phyloP scores from a whole-genome alignment of 164 flowering plant species.

The Magnolia sinica region DNA sequence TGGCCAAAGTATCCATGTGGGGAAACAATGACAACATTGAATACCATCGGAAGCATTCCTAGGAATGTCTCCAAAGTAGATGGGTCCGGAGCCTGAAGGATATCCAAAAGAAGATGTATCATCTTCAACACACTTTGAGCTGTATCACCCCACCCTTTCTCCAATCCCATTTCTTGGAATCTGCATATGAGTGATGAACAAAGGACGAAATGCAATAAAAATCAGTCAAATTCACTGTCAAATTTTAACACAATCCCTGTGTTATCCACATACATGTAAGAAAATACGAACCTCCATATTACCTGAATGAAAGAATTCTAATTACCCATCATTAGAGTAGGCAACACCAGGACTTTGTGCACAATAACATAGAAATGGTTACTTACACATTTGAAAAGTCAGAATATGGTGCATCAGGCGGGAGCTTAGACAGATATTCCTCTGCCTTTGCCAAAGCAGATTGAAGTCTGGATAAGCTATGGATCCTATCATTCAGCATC shows the following conservation, averaged over 20 bases:
- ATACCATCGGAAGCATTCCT: slow-evolving; percentile 93
- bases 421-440: slow-evolving; percentile 63
- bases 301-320: background rate
- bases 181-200: slow-evolving; percentile 29
- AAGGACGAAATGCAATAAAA: background rate
- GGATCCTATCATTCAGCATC: slow-evolving; percentile 93
- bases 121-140: slow-evolving; percentile 60
- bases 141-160: slow-evolving; percentile 94
- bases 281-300: background rate
- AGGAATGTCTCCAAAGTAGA: slow-evolving; percentile 77
- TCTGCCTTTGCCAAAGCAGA: slow-evolving; percentile 71
- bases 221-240: background rate
- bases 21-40: slow-evolving; percentile 88
- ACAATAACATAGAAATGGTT: slow-evolving; percentile 2
- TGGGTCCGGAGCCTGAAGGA: slow-evolving; percentile 97
- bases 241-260: background rate
- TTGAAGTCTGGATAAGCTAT: slow-evolving; percentile 59
- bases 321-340: background rate
- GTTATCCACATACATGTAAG: background rate
- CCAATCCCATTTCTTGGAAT: slow-evolving; percentile 90
- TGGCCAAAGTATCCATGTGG: slow-evolving; percentile 98
- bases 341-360: background rate
- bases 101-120: slow-evolving; percentile 81
- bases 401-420: slow-evolving; percentile 64
- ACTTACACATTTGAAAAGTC: slow-evolving; percentile 75